Conservation (phyloP, 2,329 filamentous ascomycete species). For the Ilyonectria robusta region DNA sequence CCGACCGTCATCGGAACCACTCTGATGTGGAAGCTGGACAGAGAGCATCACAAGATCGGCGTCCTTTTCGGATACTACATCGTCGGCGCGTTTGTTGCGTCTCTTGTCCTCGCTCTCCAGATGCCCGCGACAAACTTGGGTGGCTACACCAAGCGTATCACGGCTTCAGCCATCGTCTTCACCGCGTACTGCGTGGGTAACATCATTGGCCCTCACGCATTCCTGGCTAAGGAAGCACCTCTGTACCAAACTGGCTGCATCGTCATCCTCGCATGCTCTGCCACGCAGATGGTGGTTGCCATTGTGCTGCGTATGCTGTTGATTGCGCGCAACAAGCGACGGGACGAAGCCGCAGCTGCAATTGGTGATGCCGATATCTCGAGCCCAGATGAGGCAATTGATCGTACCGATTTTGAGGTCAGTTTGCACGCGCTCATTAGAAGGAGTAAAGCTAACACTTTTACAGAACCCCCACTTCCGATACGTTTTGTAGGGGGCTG, state of each 20-base stretch:
- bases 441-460: background rate
- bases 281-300: conserved; percentile 38
- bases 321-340: conserved; percentile 28
- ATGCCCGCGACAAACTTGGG: conserved; percentile 64
- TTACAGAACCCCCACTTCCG: conserved; percentile 21
- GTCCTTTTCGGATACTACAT: conserved; percentile 68
- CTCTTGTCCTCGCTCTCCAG: conserved; percentile 67
- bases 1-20: conserved; percentile 63
- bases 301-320: conserved; percentile 31
- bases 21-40: conserved; percentile 64
- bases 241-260: conserved; percentile 67
- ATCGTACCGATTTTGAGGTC: conserved; percentile 44
- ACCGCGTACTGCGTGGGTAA: conserved; percentile 56
- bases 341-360: conserved; percentile 25
- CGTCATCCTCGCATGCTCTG: conserved; percentile 36
- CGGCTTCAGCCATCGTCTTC: conserved; percentile 62
- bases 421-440: background rate
- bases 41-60: conserved; percentile 56
- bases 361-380: background rate
- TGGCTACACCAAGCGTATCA: conserved; percentile 64
- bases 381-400: conserved; percentile 14
- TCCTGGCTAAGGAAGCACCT: conserved; percentile 60
- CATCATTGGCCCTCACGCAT: conserved; percentile 51
- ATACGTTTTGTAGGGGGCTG: conserved; percentile 13
- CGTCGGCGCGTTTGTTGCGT: conserved; percentile 62